phyloP scores from a whole-genome alignment of 2,329 filamentous ascomycete genomes.

The Byssochlamys sp. region DNA sequence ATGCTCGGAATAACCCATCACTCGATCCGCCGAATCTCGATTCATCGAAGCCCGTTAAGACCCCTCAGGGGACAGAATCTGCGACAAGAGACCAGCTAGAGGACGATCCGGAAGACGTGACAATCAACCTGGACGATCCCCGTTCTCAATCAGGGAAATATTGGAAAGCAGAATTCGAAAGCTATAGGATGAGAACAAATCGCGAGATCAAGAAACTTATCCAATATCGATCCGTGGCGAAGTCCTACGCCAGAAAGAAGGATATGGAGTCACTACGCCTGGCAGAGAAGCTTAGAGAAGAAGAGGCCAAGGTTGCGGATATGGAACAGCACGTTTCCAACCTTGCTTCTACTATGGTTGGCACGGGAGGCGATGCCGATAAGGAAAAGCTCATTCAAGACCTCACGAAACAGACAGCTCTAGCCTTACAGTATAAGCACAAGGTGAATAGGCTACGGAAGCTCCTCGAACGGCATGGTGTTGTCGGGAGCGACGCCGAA shows the following conservation, averaged over 20 bases:
- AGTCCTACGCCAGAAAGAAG: conserved; percentile 51
- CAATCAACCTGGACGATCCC: conserved; percentile 45
- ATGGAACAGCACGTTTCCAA: conserved; percentile 37
- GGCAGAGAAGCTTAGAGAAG: conserved; percentile 42
- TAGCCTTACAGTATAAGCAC: conserved; percentile 37
- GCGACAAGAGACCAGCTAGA: conserved; percentile 11
- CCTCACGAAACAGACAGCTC: conserved; percentile 35
- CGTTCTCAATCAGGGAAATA: conserved; percentile 50
- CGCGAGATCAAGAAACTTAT: conserved; percentile 53
- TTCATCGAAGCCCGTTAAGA: conserved; percentile 7
- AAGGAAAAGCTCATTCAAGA: conserved; percentile 34
- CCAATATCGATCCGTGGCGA: conserved; percentile 49
- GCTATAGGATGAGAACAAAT: conserved; percentile 49
- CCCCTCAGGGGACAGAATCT: conserved; percentile 8
- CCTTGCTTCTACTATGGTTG: conserved; percentile 32
- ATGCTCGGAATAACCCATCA: conserved; percentile 24
- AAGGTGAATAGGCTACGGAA: conserved; percentile 30
- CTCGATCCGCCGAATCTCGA: conserved; percentile 21
- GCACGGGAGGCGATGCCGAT: conserved; percentile 19
- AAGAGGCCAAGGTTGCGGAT: conserved; percentile 36
- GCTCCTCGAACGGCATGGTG: conserved; percentile 29
- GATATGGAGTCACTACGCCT: conserved; percentile 47
- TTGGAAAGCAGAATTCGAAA: conserved; percentile 54
- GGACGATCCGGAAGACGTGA: conserved; percentile 36
- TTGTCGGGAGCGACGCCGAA: conserved; percentile 23